Evolutionary conservation across 768 basidiomycete genomes (phyloP).

Genomic region (Pulveroboletus sp.): DNA sequence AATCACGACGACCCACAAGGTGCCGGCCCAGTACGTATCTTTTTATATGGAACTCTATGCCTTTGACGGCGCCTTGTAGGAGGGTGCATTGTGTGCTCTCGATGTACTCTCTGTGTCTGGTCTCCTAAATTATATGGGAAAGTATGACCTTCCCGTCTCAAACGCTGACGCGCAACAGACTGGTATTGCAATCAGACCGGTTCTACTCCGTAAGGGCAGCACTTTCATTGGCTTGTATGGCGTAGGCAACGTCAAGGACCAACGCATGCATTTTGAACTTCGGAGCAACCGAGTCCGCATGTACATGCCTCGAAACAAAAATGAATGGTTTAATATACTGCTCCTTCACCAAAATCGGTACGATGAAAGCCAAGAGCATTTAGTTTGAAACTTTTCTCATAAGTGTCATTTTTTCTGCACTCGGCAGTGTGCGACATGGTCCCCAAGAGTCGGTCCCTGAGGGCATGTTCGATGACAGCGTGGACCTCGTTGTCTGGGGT

Average conservation of each 20-base stretch:
- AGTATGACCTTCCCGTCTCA: conserved; percentile 78
- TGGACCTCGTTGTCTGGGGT: conserved; percentile 95
- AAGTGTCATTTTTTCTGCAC: background rate
- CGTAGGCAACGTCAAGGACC: conserved; percentile 94
- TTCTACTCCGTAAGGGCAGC: conserved; percentile 85
- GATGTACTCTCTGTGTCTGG: conserved; percentile 94
- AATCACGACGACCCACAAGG: conserved; percentile 99
- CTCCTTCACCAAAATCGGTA: conserved; percentile 96
- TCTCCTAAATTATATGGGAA: conserved; percentile 96
- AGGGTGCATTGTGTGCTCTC: conserved; percentile 92
- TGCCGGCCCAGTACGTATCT: conserved; percentile 68
- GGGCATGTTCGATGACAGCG: conserved; percentile 92
- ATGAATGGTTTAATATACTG: conserved; percentile 93
- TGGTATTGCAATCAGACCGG: conserved; percentile 84
- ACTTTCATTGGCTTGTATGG: conserved; percentile 91
- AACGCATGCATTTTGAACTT: conserved; percentile 94
- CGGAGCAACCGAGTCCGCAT: conserved; percentile 90
- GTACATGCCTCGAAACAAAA: conserved; percentile 90
- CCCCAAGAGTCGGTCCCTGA: conserved; percentile 95
- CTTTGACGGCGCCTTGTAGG: conserved; percentile 40
- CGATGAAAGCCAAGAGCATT: background rate
- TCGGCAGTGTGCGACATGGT: conserved; percentile 80
- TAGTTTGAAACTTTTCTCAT: conserved; percentile 9
- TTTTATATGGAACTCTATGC: background rate
- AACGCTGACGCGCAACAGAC: conserved; percentile 58